Evolutionary conservation across 2,329 filamentous ascomycete species (phyloP).

Genomic region (Setomelanomma holmii): DNA sequence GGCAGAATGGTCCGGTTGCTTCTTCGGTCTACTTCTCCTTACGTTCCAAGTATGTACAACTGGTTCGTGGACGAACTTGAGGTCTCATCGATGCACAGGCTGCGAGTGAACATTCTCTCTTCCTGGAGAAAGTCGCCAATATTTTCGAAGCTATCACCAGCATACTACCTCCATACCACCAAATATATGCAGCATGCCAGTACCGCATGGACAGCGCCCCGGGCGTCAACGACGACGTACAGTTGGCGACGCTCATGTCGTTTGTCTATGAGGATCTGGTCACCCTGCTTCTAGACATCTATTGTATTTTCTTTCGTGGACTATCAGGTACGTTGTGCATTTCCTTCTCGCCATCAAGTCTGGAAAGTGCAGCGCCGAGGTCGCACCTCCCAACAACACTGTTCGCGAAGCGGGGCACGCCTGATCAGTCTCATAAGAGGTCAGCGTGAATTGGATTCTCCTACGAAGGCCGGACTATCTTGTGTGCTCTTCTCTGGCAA

Average conservation of each 20-base stretch:
- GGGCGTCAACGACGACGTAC: constrained; percentile 11
- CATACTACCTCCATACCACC: constrained; percentile 30
- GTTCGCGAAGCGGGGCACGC: too few relatives aligned
- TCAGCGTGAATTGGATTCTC: too few relatives aligned
- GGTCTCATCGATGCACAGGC: constrained; percentile 16
- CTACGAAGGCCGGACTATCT: too few relatives aligned
- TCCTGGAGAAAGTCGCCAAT: constrained; percentile 34
- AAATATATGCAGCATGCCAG: constrained; percentile 24
- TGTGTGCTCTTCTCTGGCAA: too few relatives aligned
- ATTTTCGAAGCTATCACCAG: constrained; percentile 33
- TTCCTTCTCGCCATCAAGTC: too few relatives aligned
- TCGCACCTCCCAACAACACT: too few relatives aligned
- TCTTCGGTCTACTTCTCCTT: constrained; percentile 32
- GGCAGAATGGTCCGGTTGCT: constrained; percentile 28
- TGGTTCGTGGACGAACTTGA: neutral
- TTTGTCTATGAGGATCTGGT: constrained; percentile 36
- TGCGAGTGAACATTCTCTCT: constrained; percentile 24
- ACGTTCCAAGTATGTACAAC: constrained; percentile 32
- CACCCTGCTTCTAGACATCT: constrained; percentile 34
- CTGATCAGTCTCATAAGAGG: too few relatives aligned
- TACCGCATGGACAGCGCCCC: constrained; percentile 8
- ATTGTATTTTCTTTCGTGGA: constrained; percentile 32
- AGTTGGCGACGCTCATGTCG: constrained; percentile 28
- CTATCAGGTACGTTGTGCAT: constrained; percentile 31
- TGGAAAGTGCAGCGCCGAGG: neutral